Percentiles rank a stretch among this genome's conserved stretches.
These are phyloP conservation scores for Brassica carinata DNA, from an alignment of 345 rosid species.

Conservation along the genomic window DNA sequence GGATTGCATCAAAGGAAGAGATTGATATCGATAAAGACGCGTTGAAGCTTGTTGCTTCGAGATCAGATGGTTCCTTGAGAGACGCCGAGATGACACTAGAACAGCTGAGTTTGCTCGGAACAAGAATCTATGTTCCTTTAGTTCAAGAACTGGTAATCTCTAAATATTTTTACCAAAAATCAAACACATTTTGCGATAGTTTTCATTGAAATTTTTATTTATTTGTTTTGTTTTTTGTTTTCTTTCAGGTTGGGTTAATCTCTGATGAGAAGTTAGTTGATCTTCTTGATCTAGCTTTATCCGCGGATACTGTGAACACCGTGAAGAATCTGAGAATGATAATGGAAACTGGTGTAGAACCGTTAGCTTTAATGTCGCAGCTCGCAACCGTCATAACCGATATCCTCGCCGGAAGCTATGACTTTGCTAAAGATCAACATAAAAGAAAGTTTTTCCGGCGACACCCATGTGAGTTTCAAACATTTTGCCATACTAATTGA, in stretches of 20 bases:
- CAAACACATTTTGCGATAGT: neutral
- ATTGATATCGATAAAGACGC: conserved; percentile 79
- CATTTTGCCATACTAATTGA: neutral
- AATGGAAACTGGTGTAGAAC: conserved; percentile 96
- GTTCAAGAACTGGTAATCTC: conserved; percentile 87
- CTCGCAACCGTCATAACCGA: conserved; percentile 97
- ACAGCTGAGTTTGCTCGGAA: conserved; percentile 90
- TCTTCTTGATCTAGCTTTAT: conserved; percentile 98
- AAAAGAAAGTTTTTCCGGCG: conserved; percentile 78
- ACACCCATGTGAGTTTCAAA: conserved; percentile 68
- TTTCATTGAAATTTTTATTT: neutral
- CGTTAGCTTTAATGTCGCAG: conserved; percentile 96
- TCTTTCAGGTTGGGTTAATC: conserved; percentile 82
- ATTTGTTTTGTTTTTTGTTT: conserved; percentile 1
- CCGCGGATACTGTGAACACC: conserved; percentile 97
- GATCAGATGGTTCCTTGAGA: conserved; percentile 96
- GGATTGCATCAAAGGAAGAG: conserved; percentile 74
- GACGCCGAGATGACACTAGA: conserved; percentile 97
- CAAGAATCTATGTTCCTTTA: conserved; percentile 73
- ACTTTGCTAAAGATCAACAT: conserved; percentile 68
- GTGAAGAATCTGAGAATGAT: conserved; percentile 85
- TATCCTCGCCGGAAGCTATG: conserved; percentile 89
- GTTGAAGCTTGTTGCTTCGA: conserved; percentile 86
- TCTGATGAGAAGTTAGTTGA: conserved; percentile 96
- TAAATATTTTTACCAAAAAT: neutral